Evolutionary conservation across 2,329 filamentous ascomycete genomes (phyloP), one percentile per base, ranked within the genome.

Genomic region (Bipolaris cookei): DNA sequence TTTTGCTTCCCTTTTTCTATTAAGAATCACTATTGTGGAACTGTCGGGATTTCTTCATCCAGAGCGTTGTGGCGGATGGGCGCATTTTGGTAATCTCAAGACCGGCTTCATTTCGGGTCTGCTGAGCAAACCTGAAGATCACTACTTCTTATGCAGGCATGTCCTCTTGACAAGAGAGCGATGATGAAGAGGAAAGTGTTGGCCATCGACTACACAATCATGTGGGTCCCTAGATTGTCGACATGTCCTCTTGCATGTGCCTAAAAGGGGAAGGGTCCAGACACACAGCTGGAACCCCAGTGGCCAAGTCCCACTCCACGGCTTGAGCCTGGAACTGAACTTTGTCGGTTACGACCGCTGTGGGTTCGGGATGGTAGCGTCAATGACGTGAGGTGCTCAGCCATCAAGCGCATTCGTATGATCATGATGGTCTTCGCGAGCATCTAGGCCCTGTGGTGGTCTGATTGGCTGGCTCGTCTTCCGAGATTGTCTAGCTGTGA

Each of bases 321-420:
- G 28, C 25, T 43, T 34, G 41, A 32, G 32, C 23, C 39, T 43
- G 49, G 28, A 37, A 42, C n/a, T 37, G 28, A 39, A 30, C 32
- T 35, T 16, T 35, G n/a, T 56, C 48, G 48, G 41, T 28, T 56
- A 48, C 41, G 30, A 28, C 48, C 35, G 34, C 35, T 35, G 11
- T 16, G 18, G 45, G 32, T 21, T 14, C 14, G 21, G 43, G 35
- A 28, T n/a, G 32, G 25, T 16, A 42, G 21, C 28, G 25, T 39
- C 35, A 32, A 43, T 56, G 54, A 56, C 54, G 54, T 50, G 38
- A 52, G 20, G 4, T 21, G 25, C 23, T 6, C 34, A 37, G 48
- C 38, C 16, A 23, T 30, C 25, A 21, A 32, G 11, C 18, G 37
- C 10, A 42, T 23, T 30, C 28, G 28, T 30, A 30, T 30, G 10